These are phyloP conservation scores for Aspergillus udagawae DNA, from an alignment of 2,329 filamentous ascomycete genomes.

Conservation along the genomic window DNA sequence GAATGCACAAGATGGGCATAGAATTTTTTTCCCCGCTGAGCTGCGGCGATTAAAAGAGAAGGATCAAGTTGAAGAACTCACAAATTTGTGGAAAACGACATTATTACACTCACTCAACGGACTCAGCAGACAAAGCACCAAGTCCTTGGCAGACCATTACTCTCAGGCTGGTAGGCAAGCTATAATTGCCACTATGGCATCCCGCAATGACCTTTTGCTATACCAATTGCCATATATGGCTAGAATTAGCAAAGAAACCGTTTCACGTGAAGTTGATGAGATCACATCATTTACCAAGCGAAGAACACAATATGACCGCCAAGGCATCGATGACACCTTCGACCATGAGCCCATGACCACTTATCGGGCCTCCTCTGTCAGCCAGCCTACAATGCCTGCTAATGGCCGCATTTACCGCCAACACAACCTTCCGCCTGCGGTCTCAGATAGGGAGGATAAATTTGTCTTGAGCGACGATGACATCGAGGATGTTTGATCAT, in stretches of 20 bases:
- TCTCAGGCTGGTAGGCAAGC: slow-evolving; percentile 2
- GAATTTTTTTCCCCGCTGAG: slow-evolving; percentile 89
- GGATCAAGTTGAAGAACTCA: slow-evolving; percentile 72
- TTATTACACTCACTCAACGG: slow-evolving; percentile 31
- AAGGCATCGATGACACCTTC: slow-evolving; percentile 4
- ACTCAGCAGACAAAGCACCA: slow-evolving; percentile 16
- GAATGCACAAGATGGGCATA: slow-evolving; percentile 60
- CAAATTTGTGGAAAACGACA: slow-evolving; percentile 45
- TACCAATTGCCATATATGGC: slow-evolving; percentile 85
- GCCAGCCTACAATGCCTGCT: neutral
- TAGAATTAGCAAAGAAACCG: slow-evolving; percentile 49
- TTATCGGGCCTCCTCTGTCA: neutral
- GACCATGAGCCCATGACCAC: neutral
- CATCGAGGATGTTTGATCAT: slow-evolving; percentile 63
- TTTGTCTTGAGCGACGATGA: slow-evolving; percentile 77
- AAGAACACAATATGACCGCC: slow-evolving; percentile 18
- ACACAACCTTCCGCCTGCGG: slow-evolving; percentile 25
- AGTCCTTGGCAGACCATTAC: neutral
- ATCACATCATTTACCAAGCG: slow-evolving; percentile 51
- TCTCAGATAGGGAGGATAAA: slow-evolving; percentile 56
- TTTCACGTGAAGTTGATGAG: slow-evolving; percentile 59
- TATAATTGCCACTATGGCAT: slow-evolving; percentile 27
- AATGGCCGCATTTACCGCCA: neutral
- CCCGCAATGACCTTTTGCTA: slow-evolving; percentile 52
- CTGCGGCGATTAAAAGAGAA: slow-evolving; percentile 77